Evolutionary conservation across 345 rosid genomes (phyloP), one percentile per base, ranked within the genome.

Genomic region (Pistacia vera): DNA sequence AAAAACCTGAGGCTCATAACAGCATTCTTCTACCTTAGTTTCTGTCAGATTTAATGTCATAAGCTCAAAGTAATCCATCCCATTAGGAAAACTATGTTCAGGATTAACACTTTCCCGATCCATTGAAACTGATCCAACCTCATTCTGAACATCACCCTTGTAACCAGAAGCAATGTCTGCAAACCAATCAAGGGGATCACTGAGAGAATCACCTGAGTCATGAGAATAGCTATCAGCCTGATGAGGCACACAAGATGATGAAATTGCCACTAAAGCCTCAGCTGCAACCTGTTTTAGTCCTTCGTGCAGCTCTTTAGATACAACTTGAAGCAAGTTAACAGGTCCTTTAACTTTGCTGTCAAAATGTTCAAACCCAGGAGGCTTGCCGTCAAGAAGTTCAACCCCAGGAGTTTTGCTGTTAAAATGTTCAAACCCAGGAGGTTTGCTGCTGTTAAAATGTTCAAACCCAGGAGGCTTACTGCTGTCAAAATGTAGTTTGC

Each of bases 41-140:
- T 91, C 93, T 60, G 77, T 55, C 84, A 93, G 76, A 66, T 84
- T 85, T 83, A 93, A 73, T 38, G 93, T 93, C 90, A 86, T 86
- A 73, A 81, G 75, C 88, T 90, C 98, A 2, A 93, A 93, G 77
- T 78, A 82, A 80, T 93, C 97, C 60, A 90, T 68, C 68, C 72
- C 89, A 17, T 81, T 76, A 2, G 81, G 55, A 12, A 60, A 14
- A 46, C 33, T 63, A 54, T 75, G 72, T 20, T 77, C 71, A 65
- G 10, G 20, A n/a, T 63, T 25, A 36, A 44, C 63, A 75, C 78
- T 51, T 60, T 75, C 73, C 41, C 46, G 41, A 36, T 33, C 78
- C 30, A 22, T 11, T 35, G 68, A 30, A 55, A 49, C 28, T 11
- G 77, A 77, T 20, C 10, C 74, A 4, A 49, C 61, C 55, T 74